Evolutionary conservation across 768 basidiomycete genomes (phyloP).

Genomic region (Rhizopogon salebrosus): DNA sequence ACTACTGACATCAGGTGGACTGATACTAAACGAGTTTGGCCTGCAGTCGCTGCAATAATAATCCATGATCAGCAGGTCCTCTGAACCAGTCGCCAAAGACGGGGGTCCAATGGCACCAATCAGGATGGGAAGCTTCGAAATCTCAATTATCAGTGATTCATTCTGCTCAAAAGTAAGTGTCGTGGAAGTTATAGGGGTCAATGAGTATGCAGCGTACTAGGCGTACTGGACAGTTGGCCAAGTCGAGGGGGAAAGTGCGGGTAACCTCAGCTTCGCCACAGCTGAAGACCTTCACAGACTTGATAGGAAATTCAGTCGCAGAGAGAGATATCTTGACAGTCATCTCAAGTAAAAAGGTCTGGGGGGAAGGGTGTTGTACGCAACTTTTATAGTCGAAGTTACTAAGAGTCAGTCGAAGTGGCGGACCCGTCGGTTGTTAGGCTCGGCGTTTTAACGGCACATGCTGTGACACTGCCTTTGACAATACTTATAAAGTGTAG

Average conservation of each 20-base stretch:
- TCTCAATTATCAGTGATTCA: conserved; percentile 11
- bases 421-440: too few relatives aligned
- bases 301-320: conserved; percentile 10
- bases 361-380: background rate
- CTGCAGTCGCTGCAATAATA: conserved; percentile 2
- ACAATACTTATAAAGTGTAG: too few relatives aligned
- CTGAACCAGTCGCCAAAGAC: conserved; percentile 10
- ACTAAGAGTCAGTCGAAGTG: background rate
- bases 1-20: background rate
- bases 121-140: conserved; percentile 10
- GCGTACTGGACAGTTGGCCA: conserved; percentile 7
- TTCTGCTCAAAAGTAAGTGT: conserved; percentile 7
- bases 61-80: conserved; percentile 11
- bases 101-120: conserved; percentile 1
- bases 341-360: background rate
- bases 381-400: background rate
- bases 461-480: too few relatives aligned
- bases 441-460: too few relatives aligned
- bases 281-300: conserved; percentile 14
- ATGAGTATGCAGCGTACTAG: background rate
- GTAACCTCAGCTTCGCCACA: conserved; percentile 12
- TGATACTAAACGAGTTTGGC: background rate
- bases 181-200: background rate
- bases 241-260: conserved; percentile 13
- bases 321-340: conserved; percentile 3